Percentiles rank a stretch among this genome's conserved stretches.
Evolutionary conservation across 192 early-diverging fungal species (phyloP).

Genomic region (Kappamyces sp.): DNA sequence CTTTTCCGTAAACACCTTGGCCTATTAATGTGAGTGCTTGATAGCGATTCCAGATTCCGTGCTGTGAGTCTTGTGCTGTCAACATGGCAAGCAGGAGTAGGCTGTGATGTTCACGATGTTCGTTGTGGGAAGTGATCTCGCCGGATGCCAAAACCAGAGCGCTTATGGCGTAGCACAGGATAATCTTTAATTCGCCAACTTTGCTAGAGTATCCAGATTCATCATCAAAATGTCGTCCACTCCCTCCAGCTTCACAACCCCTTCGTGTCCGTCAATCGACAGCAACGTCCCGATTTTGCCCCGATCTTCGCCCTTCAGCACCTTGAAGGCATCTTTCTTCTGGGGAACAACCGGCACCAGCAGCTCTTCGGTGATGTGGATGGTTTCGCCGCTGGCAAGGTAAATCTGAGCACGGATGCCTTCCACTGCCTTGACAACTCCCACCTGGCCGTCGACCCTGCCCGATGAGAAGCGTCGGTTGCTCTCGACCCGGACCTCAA

Average conservation of each 20-base stretch:
- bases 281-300: conserved; percentile 28
- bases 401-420: conserved; percentile 14
- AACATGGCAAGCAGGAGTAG: too few relatives aligned
- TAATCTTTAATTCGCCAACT: conserved; percentile 1
- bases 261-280: conserved; percentile 30
- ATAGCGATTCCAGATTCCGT: conserved; percentile 7
- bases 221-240: conserved; percentile 17
- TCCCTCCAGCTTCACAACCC: conserved; percentile 31
- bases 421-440: conserved; percentile 17
- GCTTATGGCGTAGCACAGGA: background rate
- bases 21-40: conserved; percentile 7
- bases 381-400: background rate
- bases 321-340: conserved; percentile 28
- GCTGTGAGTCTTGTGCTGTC: background rate
- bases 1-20: conserved; percentile 15
- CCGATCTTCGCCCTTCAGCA: conserved; percentile 17
- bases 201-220: conserved; percentile 16
- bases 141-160: background rate
- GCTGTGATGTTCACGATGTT: too few relatives aligned
- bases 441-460: conserved; percentile 14
- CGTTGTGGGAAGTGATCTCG: too few relatives aligned
- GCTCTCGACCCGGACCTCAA: conserved; percentile 17
- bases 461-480: conserved; percentile 15
- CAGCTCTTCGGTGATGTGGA: conserved; percentile 14
- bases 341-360: conserved; percentile 22